These are phyloP conservation scores for Emergomyces orientalis DNA, from an alignment of 2,329 filamentous ascomycete genomes.

Conservation along the genomic window DNA sequence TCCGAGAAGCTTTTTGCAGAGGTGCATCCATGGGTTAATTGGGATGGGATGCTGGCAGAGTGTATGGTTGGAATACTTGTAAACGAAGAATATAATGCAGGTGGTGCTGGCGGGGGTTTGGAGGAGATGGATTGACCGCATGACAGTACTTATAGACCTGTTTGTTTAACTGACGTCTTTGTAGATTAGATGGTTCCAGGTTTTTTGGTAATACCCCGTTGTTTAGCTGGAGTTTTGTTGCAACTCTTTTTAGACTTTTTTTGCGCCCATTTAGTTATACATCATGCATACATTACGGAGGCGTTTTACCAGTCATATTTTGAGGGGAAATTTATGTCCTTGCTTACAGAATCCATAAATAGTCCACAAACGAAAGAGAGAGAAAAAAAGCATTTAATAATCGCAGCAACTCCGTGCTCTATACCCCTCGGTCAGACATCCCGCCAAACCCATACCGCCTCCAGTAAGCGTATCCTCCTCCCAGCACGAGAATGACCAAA, in stretches of 20 bases:
- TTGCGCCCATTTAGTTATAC: not conserved
- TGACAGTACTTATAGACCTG: not conserved
- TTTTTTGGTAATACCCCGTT: not conserved
- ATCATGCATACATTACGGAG: not conserved
- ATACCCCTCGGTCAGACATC: not conserved
- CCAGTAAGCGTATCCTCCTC: not conserved
- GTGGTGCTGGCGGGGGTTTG: conserved; percentile 24
- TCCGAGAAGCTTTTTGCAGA: conserved; percentile 54
- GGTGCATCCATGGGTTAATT: conserved; percentile 59
- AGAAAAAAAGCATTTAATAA: not conserved
- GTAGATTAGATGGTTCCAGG: not conserved
- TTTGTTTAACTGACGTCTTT: not conserved
- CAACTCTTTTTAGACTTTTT: not conserved
- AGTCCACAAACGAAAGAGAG: not conserved
- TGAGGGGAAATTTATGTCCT: not conserved
- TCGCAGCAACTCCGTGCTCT: not conserved
- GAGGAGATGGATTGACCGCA: conserved; percentile 52
- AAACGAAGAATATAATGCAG: conserved; percentile 38
- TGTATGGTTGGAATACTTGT: conserved; percentile 55
- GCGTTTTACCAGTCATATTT: not conserved
- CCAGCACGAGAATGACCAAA: not conserved
- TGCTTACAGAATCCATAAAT: not conserved
- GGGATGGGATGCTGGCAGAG: conserved; percentile 55
- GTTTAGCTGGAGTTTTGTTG: not conserved
- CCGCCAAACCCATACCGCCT: not conserved